Evolutionary conservation across 1,284 basidiomycete species (phyloP), one percentile per base, ranked within the genome.

Genomic region (Cryptococcus sp.): DNA sequence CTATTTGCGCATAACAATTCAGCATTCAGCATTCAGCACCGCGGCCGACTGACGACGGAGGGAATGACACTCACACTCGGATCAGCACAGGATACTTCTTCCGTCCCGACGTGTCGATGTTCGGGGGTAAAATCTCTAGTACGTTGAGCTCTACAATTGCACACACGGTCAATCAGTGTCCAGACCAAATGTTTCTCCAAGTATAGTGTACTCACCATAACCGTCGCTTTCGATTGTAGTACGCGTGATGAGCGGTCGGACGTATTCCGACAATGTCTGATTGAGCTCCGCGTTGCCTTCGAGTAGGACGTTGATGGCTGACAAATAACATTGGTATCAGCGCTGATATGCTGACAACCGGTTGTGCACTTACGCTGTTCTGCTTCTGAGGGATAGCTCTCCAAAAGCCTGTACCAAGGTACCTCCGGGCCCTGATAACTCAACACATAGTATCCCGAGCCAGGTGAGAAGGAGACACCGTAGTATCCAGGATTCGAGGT

Each of bases 41-140:
- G 27, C 23, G 13, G 7, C 50, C 20, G 11, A 6, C 1, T 41
- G 4, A 30, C 4, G n/a, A 23, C 35, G 52, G 38, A 11, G 27
- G 13, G 35, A 3, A 22, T 19, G n/a, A 40, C 8, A 81, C 85
- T 68, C 77, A 92, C 84, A 95, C 89, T 54, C 84, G 81, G 81
- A 96, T 92, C 13, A 96, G 81, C 13, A 98, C 91, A 0, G 95
- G 91, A 73, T 99, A 98, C 72, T 92, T 91, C 16, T 89, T 93
- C 39, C 90, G 85, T 5, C 95, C 95, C 10, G 89, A 88, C 64
- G 90, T 86, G 71, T 99, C 95, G 85, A 98, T 90, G 63, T 85
- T 84, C 5, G 92, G 91, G 17, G 95, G 95, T 16, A 92, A 85
- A 64, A 95, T 85, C 80, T 97, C 94, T 66, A 89, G 83, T 54